A percentile compares a stretch with the other conserved stretches of the same genome.
These are phyloP conservation scores for Silene noctiflora DNA, from an alignment of 179 eudicot genomes.

Conservation along the genomic window DNA sequence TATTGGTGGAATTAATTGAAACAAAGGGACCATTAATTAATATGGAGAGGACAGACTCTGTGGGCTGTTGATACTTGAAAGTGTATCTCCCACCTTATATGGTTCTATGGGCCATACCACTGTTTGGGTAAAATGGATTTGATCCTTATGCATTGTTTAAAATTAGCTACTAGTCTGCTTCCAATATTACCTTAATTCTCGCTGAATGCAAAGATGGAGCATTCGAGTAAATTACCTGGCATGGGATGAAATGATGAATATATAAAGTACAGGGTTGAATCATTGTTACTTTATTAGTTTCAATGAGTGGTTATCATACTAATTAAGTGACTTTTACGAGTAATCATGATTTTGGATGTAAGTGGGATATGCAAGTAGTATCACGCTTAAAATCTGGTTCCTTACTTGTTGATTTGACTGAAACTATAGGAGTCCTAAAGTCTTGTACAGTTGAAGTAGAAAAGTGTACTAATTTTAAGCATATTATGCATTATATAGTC, in stretches of 20 bases:
- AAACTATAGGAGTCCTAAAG: neutral
- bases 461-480: neutral
- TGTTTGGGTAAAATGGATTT: constrained; percentile 9
- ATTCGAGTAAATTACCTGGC: constrained; percentile 16
- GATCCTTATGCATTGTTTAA: neutral
- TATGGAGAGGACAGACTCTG: constrained; percentile 19
- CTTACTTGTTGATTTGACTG: constrained; percentile 18
- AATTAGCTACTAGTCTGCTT: neutral
- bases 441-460: neutral
- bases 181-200: neutral
- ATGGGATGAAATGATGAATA: constrained; percentile 12
- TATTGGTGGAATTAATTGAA: neutral
- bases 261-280: constrained; percentile 16
- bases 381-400: constrained; percentile 18
- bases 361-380: constrained; percentile 23
- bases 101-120: constrained; percentile 22
- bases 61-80: constrained; percentile 18
- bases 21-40: neutral
- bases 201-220: constrained; percentile 16
- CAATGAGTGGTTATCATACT: constrained; percentile 20
- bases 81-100: constrained; percentile 4
- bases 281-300: constrained; percentile 16
- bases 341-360: constrained; percentile 14
- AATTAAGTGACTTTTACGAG: constrained; percentile 15
- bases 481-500: constrained; percentile 6